phyloP scores from a whole-genome alignment of 1,139 yeast species.

The Cylindricascospora bacillispora region DNA sequence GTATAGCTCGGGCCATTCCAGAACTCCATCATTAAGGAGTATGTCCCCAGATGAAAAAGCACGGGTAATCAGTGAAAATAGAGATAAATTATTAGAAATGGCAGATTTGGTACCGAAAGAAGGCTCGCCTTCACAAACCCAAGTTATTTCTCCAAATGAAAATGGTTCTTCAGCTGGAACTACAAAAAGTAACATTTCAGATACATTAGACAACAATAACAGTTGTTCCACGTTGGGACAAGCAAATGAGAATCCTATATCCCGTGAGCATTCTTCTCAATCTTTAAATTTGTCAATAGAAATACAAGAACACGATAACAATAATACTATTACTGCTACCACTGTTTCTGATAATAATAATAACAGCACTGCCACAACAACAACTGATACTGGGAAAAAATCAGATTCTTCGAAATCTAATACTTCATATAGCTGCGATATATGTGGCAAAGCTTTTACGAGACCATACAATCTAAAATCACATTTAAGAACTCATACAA shows the following conservation, averaged over 20 bases:
- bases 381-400: too few relatives aligned
- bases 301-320: neutral
- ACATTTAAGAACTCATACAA: slow-evolving; percentile 85
- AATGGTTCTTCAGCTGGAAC: too few relatives aligned
- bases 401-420: slow-evolving; percentile 63
- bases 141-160: too few relatives aligned
- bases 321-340: neutral
- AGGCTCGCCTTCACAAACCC: slow-evolving; percentile 1
- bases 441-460: slow-evolving; percentile 80
- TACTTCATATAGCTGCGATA: slow-evolving; percentile 65
- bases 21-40: slow-evolving; percentile 10
- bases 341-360: slow-evolving; percentile 1
- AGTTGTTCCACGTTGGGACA: slow-evolving; percentile 4
- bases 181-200: too few relatives aligned
- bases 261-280: neutral
- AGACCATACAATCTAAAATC: slow-evolving; percentile 87
- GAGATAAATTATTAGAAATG: slow-evolving; percentile 52
- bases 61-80: slow-evolving; percentile 27
- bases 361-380: neutral
- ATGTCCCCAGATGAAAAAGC: slow-evolving; percentile 24
- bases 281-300: neutral
- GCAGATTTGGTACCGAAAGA: slow-evolving; percentile 28
- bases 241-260: neutral
- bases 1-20: slow-evolving; percentile 10
- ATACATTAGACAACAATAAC: too few relatives aligned